phyloP scores from a whole-genome alignment of 2,329 filamentous ascomycete species.

The Aspergillus glaucus region DNA sequence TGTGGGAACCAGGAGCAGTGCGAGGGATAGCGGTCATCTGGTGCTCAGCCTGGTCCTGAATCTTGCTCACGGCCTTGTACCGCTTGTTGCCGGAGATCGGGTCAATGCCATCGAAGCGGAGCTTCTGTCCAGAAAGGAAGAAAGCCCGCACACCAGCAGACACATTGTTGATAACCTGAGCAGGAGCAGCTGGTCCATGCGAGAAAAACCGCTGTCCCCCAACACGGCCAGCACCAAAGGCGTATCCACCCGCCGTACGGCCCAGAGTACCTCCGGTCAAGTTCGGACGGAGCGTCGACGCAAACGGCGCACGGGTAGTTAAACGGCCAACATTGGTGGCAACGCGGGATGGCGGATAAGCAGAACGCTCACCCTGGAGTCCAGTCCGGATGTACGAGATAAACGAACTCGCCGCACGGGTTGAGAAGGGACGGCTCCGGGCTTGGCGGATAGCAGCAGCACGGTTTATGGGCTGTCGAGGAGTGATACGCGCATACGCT shows the following conservation, averaged over 20 bases:
- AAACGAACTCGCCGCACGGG: constrained; percentile 44
- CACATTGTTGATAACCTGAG: constrained; percentile 92
- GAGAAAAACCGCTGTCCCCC: constrained; percentile 82
- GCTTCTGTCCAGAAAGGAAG: constrained; percentile 82
- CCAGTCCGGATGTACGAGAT: constrained; percentile 42
- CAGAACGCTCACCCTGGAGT: constrained; percentile 43
- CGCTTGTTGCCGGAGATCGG: constrained; percentile 63
- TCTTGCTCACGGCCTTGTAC: constrained; percentile 68
- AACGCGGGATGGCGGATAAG: constrained; percentile 52
- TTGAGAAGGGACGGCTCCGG: constrained; percentile 60
- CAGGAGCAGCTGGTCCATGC: constrained; percentile 74
- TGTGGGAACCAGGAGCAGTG: constrained; percentile 64
- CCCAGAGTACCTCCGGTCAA: constrained; percentile 80
- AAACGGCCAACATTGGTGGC: constrained; percentile 54
- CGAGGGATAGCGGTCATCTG: constrained; percentile 54
- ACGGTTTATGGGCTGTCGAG: constrained; percentile 56
- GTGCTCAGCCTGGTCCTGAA: constrained; percentile 66
- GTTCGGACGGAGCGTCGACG: constrained; percentile 82
- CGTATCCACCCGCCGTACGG: constrained; percentile 83
- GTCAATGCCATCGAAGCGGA: constrained; percentile 74
- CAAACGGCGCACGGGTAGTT: constrained; percentile 75
- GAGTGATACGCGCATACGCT: constrained; percentile 51
- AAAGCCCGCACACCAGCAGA: constrained; percentile 88
- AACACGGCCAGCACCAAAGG: constrained; percentile 60
- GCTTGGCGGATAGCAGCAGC: constrained; percentile 58